Evolutionary conservation across 441 rosid species (phyloP).

Genomic region (Pelargonium australe): DNA sequence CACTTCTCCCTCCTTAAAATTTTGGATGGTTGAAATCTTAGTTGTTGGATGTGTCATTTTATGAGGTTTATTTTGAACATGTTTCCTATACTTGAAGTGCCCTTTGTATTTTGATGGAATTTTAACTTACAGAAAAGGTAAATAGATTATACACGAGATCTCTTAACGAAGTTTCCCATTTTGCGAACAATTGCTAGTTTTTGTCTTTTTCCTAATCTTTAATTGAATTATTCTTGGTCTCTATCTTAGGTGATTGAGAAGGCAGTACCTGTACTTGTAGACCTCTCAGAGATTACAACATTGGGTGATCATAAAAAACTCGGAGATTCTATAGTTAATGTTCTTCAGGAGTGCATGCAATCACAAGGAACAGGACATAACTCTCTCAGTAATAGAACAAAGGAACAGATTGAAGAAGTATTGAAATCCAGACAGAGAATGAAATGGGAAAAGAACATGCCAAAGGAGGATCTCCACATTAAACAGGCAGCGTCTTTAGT

Average conservation of each 20-base stretch:
- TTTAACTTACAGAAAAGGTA: neutral
- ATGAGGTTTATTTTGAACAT: neutral
- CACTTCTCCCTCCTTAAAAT: neutral
- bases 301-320: slow-evolving; percentile 89
- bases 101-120: neutral
- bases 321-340: slow-evolving; percentile 67
- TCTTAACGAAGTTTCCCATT: too few species aligned
- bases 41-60: neutral
- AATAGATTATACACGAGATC: too few species aligned
- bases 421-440: slow-evolving; percentile 60
- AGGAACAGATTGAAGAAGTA: slow-evolving; percentile 65
- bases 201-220: neutral
- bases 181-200: too few species aligned
- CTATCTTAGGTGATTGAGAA: slow-evolving; percentile 52
- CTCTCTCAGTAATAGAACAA: slow-evolving; percentile 42
- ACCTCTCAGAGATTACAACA: slow-evolving; percentile 67
- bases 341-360: slow-evolving; percentile 71
- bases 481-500: slow-evolving; percentile 90
- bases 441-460: slow-evolving; percentile 87
- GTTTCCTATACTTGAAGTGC: neutral
- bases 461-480: slow-evolving; percentile 90
- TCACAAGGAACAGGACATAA: slow-evolving; percentile 45
- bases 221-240: slow-evolving; percentile 11
- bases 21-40: neutral
- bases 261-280: slow-evolving; percentile 70